Percentiles rank a stretch among this genome's conserved stretches.
Evolutionary conservation across 1,139 yeast genomes (phyloP).

Genomic region (Kodamaea arcana): DNA sequence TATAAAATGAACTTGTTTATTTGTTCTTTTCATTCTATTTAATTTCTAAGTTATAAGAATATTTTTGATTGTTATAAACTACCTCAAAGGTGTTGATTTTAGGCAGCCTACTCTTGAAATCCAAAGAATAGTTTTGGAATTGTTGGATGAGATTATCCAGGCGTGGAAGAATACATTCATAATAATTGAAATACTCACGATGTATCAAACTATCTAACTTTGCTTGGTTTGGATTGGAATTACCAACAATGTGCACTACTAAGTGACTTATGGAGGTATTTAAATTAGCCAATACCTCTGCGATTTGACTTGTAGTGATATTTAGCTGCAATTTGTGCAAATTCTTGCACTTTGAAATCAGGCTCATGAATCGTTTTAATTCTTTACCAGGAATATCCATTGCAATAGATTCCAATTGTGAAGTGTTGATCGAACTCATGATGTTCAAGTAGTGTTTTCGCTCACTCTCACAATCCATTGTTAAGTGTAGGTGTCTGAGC

Average conservation of each 20-base stretch:
- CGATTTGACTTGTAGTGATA: constrained; percentile 1
- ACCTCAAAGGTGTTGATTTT: constrained; percentile 4
- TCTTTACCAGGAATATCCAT: neutral
- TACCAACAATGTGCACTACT: constrained; percentile 1
- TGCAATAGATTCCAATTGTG: neutral
- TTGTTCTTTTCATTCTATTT: neutral
- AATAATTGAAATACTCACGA: constrained; percentile 7
- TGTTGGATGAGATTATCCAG: constrained; percentile 4
- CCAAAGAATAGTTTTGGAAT: constrained; percentile 9
- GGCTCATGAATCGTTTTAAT: neutral
- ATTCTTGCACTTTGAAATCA: neutral
- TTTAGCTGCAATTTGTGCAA: constrained; percentile 2
- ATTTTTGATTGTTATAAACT: constrained; percentile 3
- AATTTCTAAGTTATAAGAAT: neutral
- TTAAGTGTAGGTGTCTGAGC: constrained; percentile 1
- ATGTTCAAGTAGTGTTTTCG: constrained; percentile 3
- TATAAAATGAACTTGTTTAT: neutral
- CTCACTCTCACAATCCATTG: constrained; percentile 2
- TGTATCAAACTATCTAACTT: constrained; percentile 8
- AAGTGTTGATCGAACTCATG: constrained; percentile 1
- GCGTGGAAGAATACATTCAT: constrained; percentile 5
- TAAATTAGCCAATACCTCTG: constrained; percentile 1
- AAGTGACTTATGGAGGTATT: constrained; percentile 1
- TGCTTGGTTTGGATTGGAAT: constrained; percentile 1
- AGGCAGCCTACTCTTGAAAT: constrained; percentile 5